These are phyloP conservation scores for Phytophthora capsici DNA, from an alignment of 352 stramenopile genomes.

Conservation along the genomic window DNA sequence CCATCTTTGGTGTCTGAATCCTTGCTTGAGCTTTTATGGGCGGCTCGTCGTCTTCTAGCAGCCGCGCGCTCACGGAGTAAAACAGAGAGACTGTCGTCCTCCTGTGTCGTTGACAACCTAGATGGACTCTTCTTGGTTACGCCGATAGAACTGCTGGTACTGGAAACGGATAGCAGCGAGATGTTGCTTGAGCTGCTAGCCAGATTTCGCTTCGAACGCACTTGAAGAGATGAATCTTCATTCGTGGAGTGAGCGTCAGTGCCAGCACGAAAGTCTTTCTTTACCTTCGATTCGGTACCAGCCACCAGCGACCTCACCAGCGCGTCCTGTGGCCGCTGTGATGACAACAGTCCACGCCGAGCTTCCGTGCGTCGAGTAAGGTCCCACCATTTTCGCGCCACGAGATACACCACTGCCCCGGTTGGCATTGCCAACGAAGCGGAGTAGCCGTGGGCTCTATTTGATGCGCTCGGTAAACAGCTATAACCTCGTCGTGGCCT, in stretches of 20 bases:
- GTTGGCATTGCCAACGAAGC: slow-evolving; percentile 43
- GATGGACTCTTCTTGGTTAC: slow-evolving; percentile 15
- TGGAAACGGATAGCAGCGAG: slow-evolving; percentile 4
- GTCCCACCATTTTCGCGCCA: slow-evolving; percentile 62
- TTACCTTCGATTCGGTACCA: slow-evolving; percentile 50
- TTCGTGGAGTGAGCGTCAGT: neutral
- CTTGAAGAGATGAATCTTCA: slow-evolving; percentile 1
- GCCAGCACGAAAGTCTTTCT: slow-evolving; percentile 29
- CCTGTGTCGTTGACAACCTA: slow-evolving; percentile 7
- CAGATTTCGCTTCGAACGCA: slow-evolving; percentile 14
- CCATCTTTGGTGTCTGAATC: neutral
- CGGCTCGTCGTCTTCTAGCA: slow-evolving; percentile 12
- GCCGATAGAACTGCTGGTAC: slow-evolving; percentile 3
- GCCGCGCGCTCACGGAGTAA: slow-evolving; percentile 28
- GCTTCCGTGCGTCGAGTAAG: slow-evolving; percentile 61
- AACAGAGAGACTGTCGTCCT: slow-evolving; percentile 34
- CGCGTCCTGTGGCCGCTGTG: slow-evolving; percentile 54
- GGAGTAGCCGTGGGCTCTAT: slow-evolving; percentile 47
- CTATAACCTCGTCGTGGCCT: slow-evolving; percentile 22
- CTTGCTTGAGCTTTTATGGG: slow-evolving; percentile 13
- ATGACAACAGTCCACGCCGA: slow-evolving; percentile 51
- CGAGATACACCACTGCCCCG: slow-evolving; percentile 54
- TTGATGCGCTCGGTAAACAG: slow-evolving; percentile 56
- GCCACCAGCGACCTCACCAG: slow-evolving; percentile 51
- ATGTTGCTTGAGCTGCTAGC: slow-evolving; percentile 18